These are phyloP conservation scores for Pythium aphanidermatum DNA, from an alignment of 352 stramenopile genomes.

Conservation along the genomic window DNA sequence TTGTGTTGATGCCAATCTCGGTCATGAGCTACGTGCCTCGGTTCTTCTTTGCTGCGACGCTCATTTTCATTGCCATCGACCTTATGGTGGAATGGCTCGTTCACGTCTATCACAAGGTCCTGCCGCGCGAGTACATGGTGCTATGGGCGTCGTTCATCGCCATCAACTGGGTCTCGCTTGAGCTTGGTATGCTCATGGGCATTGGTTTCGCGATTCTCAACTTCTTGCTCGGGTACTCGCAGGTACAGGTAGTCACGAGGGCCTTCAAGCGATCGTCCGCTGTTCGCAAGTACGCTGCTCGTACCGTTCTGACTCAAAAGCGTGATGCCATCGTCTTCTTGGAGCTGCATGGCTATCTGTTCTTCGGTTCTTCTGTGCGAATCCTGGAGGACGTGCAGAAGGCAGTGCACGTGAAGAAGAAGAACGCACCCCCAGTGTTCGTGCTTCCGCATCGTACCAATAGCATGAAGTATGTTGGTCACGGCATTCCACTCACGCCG, in stretches of 20 bases:
- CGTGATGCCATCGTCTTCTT: slow-evolving; percentile 71
- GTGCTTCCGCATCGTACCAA: slow-evolving; percentile 6
- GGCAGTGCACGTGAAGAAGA: slow-evolving; percentile 56
- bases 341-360: slow-evolving; percentile 80
- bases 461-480: slow-evolving; percentile 10
- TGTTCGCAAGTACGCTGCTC: slow-evolving; percentile 60
- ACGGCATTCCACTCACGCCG: slow-evolving; percentile 45
- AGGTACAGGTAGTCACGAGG: slow-evolving; percentile 64
- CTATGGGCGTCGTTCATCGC: slow-evolving; percentile 91
- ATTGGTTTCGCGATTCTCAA: slow-evolving; percentile 87
- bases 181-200: slow-evolving; percentile 93
- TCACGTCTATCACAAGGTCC: slow-evolving; percentile 76
- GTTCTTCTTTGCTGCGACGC: slow-evolving; percentile 96
- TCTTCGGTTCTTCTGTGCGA: slow-evolving; percentile 81
- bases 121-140: slow-evolving; percentile 90
- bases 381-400: slow-evolving; percentile 80
- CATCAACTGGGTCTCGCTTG: slow-evolving; percentile 94
- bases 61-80: slow-evolving; percentile 97
- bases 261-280: slow-evolving; percentile 49
- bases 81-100: slow-evolving; percentile 97
- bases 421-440: slow-evolving; percentile 11
- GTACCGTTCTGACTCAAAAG: slow-evolving; percentile 55
- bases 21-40: slow-evolving; percentile 94
- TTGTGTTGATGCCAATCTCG: slow-evolving; percentile 90
- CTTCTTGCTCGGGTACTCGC: slow-evolving; percentile 74